Base-by-base conservation (phyloP, 306 rosid species). In the Arachis stenosperma region DNA sequence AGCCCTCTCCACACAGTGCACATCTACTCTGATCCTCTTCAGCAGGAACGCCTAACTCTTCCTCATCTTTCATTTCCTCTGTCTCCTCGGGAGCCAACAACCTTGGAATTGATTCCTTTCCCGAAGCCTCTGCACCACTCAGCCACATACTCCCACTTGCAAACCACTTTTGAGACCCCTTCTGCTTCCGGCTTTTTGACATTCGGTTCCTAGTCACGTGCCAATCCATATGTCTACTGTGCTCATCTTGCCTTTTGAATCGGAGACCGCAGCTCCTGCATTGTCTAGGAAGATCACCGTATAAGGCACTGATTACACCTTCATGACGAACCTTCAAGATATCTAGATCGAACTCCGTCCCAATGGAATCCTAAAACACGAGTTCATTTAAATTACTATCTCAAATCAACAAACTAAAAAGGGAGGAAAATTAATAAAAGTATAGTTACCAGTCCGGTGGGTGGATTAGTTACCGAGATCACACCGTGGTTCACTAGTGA, bases 181-280 rank as follows among this genome's bases (percentile, higher is more conserved):
- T 94, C 87, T 94, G 98, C 79, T 91, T 94, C 60, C 88, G 92
- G 67, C 52, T 91, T 81, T 86, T 94, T 6, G 96, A 91, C 98
- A 94, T 94, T 10, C 96, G 87, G 54, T 94, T 94, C 88, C 81
- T 94, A 33, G 97, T 91, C 62, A 94, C 98, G 77, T 94, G 98
- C 97, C 97, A 94, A 80, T 94, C 97, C 98, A 94, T 94, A 86
- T 91, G 97, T 81, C 76, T 86, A 79, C 97, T 82, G 82, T 94
- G 98, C 81, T 89, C 95, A 66, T 91, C 97, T 87, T 91, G 97
- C 84, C 86, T 74, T 85, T 84, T 94, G 82, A 94, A 91, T 30
- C 98, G 82, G 66, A 93, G 92, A 50, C 96, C 98, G 77, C 98
- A 93, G 52, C 96, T 93, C 53, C 86, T 93, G 85, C 98, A 93